Evolutionary conservation across 2,329 filamentous ascomycete species (phyloP).

Genomic region (Lasiodiplodia sp.): DNA sequence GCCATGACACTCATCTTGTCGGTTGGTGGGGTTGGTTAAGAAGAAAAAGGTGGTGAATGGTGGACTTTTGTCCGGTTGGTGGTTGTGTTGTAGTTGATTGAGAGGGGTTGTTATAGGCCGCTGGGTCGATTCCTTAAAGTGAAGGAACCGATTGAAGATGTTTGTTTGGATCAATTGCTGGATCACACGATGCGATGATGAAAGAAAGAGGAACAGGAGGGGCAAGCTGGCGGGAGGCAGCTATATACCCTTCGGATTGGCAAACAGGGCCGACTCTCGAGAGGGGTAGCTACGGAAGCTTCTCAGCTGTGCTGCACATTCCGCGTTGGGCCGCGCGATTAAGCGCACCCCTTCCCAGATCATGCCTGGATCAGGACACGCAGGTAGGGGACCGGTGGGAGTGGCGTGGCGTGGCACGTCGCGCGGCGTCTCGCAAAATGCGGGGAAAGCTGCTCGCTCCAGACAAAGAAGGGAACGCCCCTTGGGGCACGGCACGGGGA

Average conservation of each 20-base stretch:
- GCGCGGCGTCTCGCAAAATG: background rate
- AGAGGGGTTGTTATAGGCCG: background rate
- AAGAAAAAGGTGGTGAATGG: background rate
- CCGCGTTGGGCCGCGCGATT: conserved; percentile 20
- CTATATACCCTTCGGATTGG: conserved; percentile 8
- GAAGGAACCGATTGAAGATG: conserved; percentile 13
- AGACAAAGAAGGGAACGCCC: conserved; percentile 2
- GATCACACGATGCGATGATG: conserved; percentile 22
- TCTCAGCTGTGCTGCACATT: conserved; percentile 1
- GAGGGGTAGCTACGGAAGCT: background rate
- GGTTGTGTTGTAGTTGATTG: background rate
- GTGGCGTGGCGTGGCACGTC: conserved; percentile 7
- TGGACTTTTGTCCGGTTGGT: conserved; percentile 8
- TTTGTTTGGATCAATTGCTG: conserved; percentile 2
- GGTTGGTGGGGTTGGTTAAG: conserved; percentile 16
- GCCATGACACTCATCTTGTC: conserved; percentile 29
- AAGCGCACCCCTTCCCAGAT: conserved; percentile 14
- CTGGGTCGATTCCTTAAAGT: conserved; percentile 11
- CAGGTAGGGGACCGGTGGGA: background rate
- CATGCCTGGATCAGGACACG: conserved; percentile 25
- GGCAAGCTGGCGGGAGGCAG: background rate
- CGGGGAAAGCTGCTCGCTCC: conserved; percentile 15
- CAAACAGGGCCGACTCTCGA: conserved; percentile 14
- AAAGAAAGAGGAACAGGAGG: background rate
- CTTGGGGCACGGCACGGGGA: background rate